A percentile compares a stretch with the other conserved stretches of the same genome.
phyloP scores from a whole-genome alignment of 2,329 filamentous ascomycete species.

The Xylariaceae sp. region DNA sequence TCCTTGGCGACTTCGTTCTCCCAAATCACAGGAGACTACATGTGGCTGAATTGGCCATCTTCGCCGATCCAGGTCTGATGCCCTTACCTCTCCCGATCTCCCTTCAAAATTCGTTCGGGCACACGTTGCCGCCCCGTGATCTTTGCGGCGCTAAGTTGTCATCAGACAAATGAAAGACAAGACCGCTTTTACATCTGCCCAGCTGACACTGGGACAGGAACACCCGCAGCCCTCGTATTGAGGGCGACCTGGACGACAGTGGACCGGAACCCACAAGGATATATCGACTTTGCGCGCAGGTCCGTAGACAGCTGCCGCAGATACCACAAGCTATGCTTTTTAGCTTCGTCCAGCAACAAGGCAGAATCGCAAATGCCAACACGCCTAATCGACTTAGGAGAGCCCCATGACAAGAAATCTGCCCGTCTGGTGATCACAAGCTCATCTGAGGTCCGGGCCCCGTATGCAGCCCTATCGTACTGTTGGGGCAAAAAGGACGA shows the following conservation, averaged over 20 bases:
- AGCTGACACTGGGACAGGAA: conserved; percentile 3
- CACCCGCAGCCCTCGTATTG: background rate
- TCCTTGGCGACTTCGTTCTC: too few species aligned
- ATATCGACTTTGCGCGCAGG: conserved; percentile 1
- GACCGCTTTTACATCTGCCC: background rate
- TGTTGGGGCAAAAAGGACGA: conserved; percentile 21
- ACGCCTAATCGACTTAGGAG: conserved; percentile 11
- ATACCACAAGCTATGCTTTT: conserved; percentile 1
- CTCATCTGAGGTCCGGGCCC: conserved; percentile 3
- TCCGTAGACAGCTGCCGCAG: conserved; percentile 2
- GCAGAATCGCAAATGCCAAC: conserved; percentile 9
- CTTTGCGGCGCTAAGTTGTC: background rate
- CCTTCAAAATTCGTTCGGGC: background rate
- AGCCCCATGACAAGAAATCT: background rate
- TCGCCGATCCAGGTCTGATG: conserved; percentile 10
- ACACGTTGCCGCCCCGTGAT: background rate
- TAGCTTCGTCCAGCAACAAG: background rate
- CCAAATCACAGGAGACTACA: background rate
- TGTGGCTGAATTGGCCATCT: background rate
- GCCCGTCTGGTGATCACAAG: conserved; percentile 12
- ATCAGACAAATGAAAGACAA: background rate
- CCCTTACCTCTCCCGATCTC: background rate
- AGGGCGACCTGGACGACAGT: conserved; percentile 7
- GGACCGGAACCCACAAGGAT: conserved; percentile 1
- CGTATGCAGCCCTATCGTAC: conserved; percentile 26